Percentiles rank a stretch among this genome's conserved stretches.
Evolutionary conservation across 2,329 filamentous ascomycete species (phyloP).

Genomic region (Penicillium sp.): DNA sequence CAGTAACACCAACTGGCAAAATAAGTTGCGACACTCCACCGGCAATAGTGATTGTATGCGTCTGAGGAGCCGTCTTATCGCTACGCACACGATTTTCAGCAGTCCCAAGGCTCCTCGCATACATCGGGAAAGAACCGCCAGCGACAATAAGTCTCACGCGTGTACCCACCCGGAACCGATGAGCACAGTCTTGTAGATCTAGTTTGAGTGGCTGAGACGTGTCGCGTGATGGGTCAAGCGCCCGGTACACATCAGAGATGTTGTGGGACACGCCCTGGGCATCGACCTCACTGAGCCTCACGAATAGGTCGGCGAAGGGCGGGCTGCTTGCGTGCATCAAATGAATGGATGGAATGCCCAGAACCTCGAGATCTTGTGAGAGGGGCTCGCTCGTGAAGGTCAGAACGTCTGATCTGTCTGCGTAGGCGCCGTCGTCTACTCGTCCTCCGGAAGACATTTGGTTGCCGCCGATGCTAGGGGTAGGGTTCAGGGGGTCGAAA

Average conservation of each 20-base stretch:
- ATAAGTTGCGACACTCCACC: slow-evolving; percentile 12
- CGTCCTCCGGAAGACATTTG: slow-evolving; percentile 13
- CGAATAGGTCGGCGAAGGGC: slow-evolving; percentile 15
- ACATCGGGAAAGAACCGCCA: slow-evolving; percentile 17
- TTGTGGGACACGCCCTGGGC: slow-evolving; percentile 11
- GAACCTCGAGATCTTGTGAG: slow-evolving; percentile 6
- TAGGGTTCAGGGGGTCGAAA: slow-evolving; percentile 13
- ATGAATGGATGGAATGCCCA: slow-evolving; percentile 9
- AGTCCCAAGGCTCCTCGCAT: slow-evolving; percentile 15
- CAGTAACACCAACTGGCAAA: slow-evolving; percentile 5
- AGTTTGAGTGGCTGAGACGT: slow-evolving; percentile 6
- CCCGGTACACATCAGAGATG: slow-evolving; percentile 11
- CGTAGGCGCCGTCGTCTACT: slow-evolving; percentile 16
- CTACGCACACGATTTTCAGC: slow-evolving; percentile 10
- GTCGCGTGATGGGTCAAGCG: slow-evolving; percentile 13
- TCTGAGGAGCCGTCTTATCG: slow-evolving; percentile 8
- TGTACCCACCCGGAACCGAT: slow-evolving; percentile 10
- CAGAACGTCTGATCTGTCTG: slow-evolving; percentile 11
- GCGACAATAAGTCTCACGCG: slow-evolving; percentile 12
- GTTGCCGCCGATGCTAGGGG: slow-evolving; percentile 16
- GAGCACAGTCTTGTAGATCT: slow-evolving; percentile 12
- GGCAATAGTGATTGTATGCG: slow-evolving; percentile 10
- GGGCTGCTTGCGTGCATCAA: slow-evolving; percentile 13
- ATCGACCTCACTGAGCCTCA: slow-evolving; percentile 15
- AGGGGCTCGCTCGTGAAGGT: slow-evolving; percentile 14